Evolutionary conservation across 306 rosid species (phyloP).

Genomic region (Canavalia gladiata): DNA sequence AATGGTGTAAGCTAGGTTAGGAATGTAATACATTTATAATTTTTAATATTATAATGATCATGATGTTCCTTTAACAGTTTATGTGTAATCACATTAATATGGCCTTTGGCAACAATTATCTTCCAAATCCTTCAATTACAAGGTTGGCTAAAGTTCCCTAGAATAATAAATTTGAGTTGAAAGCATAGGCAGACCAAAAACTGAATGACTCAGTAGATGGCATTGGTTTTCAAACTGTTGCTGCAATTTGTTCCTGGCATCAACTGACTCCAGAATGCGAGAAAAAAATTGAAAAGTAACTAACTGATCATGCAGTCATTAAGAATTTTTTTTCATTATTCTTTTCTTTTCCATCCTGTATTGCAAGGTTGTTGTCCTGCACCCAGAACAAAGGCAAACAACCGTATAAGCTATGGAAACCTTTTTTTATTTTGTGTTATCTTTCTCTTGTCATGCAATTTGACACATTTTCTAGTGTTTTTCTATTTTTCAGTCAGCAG

Average conservation of each 20-base stretch:
- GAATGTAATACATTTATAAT: neutral
- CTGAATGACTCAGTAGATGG: slow-evolving; percentile 19
- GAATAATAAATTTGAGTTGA: neutral
- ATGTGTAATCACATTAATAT: slow-evolving; percentile 16
- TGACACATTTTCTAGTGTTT: no score
- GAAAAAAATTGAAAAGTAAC: neutral
- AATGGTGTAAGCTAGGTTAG: neutral
- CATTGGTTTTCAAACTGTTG: slow-evolving; percentile 3
- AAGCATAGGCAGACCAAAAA: slow-evolving; percentile 23
- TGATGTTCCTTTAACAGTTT: neutral
- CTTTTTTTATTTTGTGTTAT: no score
- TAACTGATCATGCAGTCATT: neutral
- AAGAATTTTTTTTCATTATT: neutral
- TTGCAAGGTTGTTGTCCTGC: no score
- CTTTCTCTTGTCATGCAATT: no score
- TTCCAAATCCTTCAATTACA: slow-evolving; percentile 9
- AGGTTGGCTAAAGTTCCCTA: neutral
- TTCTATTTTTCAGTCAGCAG: no score
- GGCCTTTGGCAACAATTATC: slow-evolving; percentile 28
- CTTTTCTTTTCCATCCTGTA: no score
- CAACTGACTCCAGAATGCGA: neutral
- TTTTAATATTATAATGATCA: neutral
- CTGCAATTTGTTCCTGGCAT: slow-evolving; percentile 9
- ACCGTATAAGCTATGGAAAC: no score
- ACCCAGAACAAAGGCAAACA: no score